Evolutionary conservation across 306 rosid species (phyloP).

Genomic region (Vigna trinervia): DNA sequence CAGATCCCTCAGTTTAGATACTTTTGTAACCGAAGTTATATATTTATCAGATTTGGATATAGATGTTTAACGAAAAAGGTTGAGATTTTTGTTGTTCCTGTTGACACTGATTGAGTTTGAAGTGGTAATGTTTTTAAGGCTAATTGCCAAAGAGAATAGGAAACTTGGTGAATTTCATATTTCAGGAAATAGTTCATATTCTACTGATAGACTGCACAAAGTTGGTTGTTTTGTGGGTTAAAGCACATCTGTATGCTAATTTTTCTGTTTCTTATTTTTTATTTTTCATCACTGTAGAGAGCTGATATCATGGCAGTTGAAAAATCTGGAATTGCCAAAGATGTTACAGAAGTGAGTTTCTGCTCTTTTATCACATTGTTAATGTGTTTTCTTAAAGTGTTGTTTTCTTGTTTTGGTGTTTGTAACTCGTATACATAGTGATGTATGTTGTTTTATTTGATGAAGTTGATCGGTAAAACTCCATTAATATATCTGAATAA

Average conservation of each 20-base stretch:
- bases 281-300: slow-evolving; percentile 36
- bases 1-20: slow-evolving; percentile 19
- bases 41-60: neutral
- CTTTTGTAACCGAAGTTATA: neutral
- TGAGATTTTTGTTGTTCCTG: neutral
- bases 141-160: neutral
- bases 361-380: neutral
- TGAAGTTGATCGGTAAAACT: slow-evolving; percentile 69
- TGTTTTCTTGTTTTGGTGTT: slow-evolving; percentile 1
- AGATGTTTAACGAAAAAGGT: slow-evolving; percentile 3
- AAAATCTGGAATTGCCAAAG: slow-evolving; percentile 62
- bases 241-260: neutral
- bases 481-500: slow-evolving; percentile 71
- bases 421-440: slow-evolving; percentile 3
- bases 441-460: slow-evolving; percentile 1
- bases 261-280: neutral
- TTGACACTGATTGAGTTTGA: neutral
- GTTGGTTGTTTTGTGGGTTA: neutral
- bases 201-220: neutral
- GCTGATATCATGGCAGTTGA: slow-evolving; percentile 62
- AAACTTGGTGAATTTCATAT: neutral
- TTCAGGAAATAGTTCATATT: neutral
- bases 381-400: neutral
- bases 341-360: slow-evolving; percentile 65
- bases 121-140: neutral